Base-by-base conservation (phyloP, 768 basidiomycete species). In the Tubosaeta brunneosetosa region DNA sequence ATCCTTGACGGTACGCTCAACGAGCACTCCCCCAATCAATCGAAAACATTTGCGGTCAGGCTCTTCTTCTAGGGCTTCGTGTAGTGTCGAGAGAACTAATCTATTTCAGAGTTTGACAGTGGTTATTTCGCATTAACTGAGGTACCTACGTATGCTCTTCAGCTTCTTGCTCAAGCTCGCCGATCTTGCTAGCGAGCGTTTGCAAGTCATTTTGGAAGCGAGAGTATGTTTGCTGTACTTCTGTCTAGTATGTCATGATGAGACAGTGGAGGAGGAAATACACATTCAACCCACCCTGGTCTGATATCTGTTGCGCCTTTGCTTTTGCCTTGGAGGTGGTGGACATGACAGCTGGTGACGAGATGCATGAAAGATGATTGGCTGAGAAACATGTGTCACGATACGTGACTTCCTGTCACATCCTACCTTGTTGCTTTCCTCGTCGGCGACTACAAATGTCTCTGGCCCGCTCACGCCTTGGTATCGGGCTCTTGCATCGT, bases 31-130 rank as follows among this genome's bases (percentile, higher is more conserved):
- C 6, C 97, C 97, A 57, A 99, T 88, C 59, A 98, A 77, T 49
- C 95, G 85, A 74, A 97, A 99, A 71, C 97, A 98, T 74, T 92
- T 94, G 52, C 97, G 85, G 70, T 85, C 80, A 16, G 95, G 94
- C 53, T 94, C 89, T 53, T 84, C 81, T n/a, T 74, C 76, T 36
- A 92, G 73, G 10, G 85, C 84, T 57, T 97, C 93, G 58, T 86
- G 81, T 33, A 99, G 72, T 2, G 97, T 97, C 4, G 80, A 78
- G 36, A 98, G 78, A 9, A 99, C 97, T 14, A 99, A 77, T 38
- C 94, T 97, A 57, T 49, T 38, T 19, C 14, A 33, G 44, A 50
- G 44, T 32, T 54, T 38, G 2, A 51, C 52, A n/a, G 34, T 31
- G 16, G 13, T 27, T 17, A 38, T 42, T n/a, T 31, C 47, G 53